Base-by-base conservation (phyloP, 495 filamentous ascomycete species). In the Tuber calosporum region DNA sequence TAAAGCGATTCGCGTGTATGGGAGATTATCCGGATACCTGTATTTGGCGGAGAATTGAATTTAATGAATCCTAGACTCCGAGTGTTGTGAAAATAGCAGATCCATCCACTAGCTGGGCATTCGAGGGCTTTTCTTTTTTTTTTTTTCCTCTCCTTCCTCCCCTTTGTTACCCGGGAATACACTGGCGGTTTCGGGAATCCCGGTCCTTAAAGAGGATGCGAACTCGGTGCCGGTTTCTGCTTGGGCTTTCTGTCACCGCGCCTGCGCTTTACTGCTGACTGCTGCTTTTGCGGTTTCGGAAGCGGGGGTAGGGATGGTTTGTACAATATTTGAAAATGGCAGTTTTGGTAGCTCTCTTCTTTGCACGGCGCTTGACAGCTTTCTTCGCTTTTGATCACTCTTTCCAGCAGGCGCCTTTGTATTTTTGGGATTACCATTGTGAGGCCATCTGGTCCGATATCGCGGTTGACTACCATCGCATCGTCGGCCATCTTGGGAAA, bases 401-500 rank as follows among this genome's bases (percentile, higher is more conserved):
- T 81, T 89, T 91, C 95, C 95, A 99, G 76, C 88, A 88, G 20
- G 95, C 95, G 73, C 95, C 95, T 82, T 89, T 93, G 82, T 96
- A 92, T 74, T 88, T 88, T 90, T 67, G 87, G 85, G 67, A 88
- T 86, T 0, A 85, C 41, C 0, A 84, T 11, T 41, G 83, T 83
- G 38, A 82, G 66, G 26, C 84, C 70, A 22, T 84, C 86, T 76
- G 92, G 91, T 20, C 86, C 85, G 40, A 95, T 84, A 71, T 91
- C 87, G 81, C 97, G 97, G 82, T 99, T 98, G 82, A 97, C 86
- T 68, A 97, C 87, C 88, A 99, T 90, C 69, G 92, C 93, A 90
- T 96, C 92, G 84, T 97, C 93, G 34, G 93, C 92, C 94, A 97
- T 97, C 53, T 48, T 68, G 15, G 11, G 30, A 4, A 26, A 39